These are phyloP conservation scores for Serendipita sp. DNA, from an alignment of 768 basidiomycete species.

Conservation along the genomic window DNA sequence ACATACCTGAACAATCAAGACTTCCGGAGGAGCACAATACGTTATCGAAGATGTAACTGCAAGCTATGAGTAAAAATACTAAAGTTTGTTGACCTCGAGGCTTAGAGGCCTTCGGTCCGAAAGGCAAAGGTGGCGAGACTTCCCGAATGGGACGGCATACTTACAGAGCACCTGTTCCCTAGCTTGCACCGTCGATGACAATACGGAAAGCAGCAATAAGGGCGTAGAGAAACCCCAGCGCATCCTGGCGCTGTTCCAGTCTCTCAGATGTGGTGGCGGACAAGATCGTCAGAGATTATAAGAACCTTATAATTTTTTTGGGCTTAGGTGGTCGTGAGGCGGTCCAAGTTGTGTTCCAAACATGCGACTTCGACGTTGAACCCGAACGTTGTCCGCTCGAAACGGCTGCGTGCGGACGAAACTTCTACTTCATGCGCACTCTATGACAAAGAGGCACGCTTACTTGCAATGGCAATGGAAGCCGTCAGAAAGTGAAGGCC, in stretches of 20 bases:
- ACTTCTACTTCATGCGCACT: no score
- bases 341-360: background rate
- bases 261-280: background rate
- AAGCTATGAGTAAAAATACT: background rate
- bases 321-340: background rate
- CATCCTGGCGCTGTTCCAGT: background rate
- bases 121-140: no score
- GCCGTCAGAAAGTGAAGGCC: no score
- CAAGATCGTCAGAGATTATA: background rate
- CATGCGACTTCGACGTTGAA: background rate
- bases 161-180: background rate
- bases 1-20: conserved; percentile 46
- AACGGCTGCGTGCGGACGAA: no score
- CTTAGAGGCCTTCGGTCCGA: background rate
- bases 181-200: background rate
- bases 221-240: no score
- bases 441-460: no score
- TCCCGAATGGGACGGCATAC: background rate
- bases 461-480: no score
- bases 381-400: no score
- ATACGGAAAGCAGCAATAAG: no score
- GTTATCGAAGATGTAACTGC: conserved; percentile 77
- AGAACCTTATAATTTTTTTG: background rate
- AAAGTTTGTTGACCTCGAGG: background rate
- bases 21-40: conserved; percentile 68